A percentile compares a stretch with the other conserved stretches of the same genome.
Conservation (phyloP, 2,329 filamentous ascomycete genomes). For the Plectosphaerella plurivora region DNA sequence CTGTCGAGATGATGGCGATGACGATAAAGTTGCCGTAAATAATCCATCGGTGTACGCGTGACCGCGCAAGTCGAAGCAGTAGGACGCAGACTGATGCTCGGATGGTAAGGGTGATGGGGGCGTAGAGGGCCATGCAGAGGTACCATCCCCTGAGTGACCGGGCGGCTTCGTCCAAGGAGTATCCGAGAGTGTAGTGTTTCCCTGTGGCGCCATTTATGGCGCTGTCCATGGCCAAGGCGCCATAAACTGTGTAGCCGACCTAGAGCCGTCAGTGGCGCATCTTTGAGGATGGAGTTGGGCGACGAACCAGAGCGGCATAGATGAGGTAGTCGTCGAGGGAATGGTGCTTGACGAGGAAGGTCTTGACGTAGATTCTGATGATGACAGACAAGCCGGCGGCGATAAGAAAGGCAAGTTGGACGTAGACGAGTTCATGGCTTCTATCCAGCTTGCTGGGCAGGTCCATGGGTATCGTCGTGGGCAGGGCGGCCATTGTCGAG, state of each 20-base stretch:
- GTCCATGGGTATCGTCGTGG: neutral
- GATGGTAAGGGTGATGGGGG: slow-evolving; percentile 30
- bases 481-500: neutral
- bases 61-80: slow-evolving; percentile 32
- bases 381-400: slow-evolving; percentile 28
- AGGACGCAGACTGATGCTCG: slow-evolving; percentile 37
- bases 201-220: slow-evolving; percentile 23
- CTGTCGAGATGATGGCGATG: slow-evolving; percentile 28
- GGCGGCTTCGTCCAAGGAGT: slow-evolving; percentile 13
- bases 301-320: slow-evolving; percentile 35
- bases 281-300: neutral
- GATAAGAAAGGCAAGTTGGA: slow-evolving; percentile 18
- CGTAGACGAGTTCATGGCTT: slow-evolving; percentile 1
- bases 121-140: slow-evolving; percentile 34
- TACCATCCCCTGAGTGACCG: slow-evolving; percentile 30
- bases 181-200: slow-evolving; percentile 7
- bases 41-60: slow-evolving; percentile 25
- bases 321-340: slow-evolving; percentile 42
- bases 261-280: slow-evolving; percentile 7
- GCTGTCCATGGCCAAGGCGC: slow-evolving; percentile 24
- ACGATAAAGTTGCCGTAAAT: slow-evolving; percentile 26
- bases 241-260: slow-evolving; percentile 27
- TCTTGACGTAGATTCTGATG: slow-evolving; percentile 38
- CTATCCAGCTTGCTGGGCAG: neutral
- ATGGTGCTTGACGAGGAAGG: slow-evolving; percentile 33